These are phyloP conservation scores for Russula olivacea DNA, from an alignment of 768 basidiomycete species.

Conservation along the genomic window DNA sequence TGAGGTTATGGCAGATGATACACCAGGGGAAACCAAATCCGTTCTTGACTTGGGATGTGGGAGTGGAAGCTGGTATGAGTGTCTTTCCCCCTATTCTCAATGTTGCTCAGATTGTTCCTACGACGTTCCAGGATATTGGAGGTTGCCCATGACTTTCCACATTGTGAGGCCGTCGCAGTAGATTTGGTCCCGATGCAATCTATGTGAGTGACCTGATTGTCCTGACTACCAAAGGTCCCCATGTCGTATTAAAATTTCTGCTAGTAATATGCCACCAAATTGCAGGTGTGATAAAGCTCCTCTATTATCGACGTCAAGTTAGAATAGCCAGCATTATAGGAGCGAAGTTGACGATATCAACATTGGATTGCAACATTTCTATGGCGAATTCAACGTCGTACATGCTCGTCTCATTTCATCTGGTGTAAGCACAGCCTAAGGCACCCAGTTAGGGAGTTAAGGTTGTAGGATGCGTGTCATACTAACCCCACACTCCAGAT, in stretches of 20 bases:
- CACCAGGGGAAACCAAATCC: constrained; percentile 52
- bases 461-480: not conserved
- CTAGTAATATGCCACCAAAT: constrained; percentile 62
- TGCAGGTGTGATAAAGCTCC: constrained; percentile 43
- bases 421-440: constrained; percentile 46
- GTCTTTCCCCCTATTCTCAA: not conserved
- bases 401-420: constrained; percentile 67
- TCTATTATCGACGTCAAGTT: not conserved
- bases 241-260: constrained; percentile 22
- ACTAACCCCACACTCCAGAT: constrained; percentile 41
- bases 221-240: constrained; percentile 14
- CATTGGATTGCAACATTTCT: constrained; percentile 76
- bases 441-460: constrained; percentile 6
- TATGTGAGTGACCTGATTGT: constrained; percentile 40
- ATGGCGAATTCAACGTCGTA: constrained; percentile 69
- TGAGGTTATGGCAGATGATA: constrained; percentile 55
- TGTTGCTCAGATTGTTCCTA: constrained; percentile 7
- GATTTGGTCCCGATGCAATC: constrained; percentile 79
- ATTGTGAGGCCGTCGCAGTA: constrained; percentile 63
- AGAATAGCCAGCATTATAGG: constrained; percentile 35
- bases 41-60: constrained; percentile 76
- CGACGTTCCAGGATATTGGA: constrained; percentile 59
- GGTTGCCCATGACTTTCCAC: constrained; percentile 63
- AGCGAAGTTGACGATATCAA: constrained; percentile 84
- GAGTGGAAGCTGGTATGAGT: constrained; percentile 63